phyloP scores from a whole-genome alignment of 139 green algal species.

The Chlamydomonas incerta region DNA sequence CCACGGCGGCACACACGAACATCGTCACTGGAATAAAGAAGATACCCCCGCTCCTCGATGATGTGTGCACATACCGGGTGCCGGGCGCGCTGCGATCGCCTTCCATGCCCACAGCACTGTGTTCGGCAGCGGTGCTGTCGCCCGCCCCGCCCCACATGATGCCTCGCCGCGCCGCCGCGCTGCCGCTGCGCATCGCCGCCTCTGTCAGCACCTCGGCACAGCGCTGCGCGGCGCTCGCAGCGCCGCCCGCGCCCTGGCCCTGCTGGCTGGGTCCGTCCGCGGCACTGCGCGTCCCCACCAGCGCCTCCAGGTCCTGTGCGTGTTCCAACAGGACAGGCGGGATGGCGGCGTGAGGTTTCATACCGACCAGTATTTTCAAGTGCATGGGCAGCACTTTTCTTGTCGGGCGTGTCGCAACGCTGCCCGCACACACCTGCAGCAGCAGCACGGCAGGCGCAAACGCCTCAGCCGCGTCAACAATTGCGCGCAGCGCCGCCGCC shows the following conservation, averaged over 20 bases:
- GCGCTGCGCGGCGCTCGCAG: slow-evolving; percentile 15
- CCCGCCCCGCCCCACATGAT: neutral
- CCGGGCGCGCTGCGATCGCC: too few relatives aligned
- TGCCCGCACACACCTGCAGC: slow-evolving; percentile 39
- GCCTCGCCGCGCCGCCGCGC: neutral
- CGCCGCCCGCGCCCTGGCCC: neutral
- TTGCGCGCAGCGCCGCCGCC: slow-evolving; percentile 61
- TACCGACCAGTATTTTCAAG: too few relatives aligned
- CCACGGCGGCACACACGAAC: too few relatives aligned
- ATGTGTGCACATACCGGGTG: too few relatives aligned
- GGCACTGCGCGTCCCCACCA: slow-evolving; percentile 21
- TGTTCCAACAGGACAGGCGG: neutral
- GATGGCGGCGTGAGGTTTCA: too few relatives aligned
- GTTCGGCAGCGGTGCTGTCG: neutral
- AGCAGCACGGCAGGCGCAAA: slow-evolving; percentile 77
- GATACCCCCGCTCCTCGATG: too few relatives aligned
- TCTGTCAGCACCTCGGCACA: slow-evolving; percentile 6
- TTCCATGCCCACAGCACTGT: neutral
- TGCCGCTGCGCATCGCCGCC: neutral
- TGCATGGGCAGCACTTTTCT: too few relatives aligned
- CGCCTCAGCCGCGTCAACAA: slow-evolving; percentile 58
- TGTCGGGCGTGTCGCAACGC: too few relatives aligned
- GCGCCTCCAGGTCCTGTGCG: slow-evolving; percentile 44
- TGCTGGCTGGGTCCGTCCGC: neutral
- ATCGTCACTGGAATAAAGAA: too few relatives aligned